A percentile compares a stretch with the other conserved stretches of the same genome.
Conservation (phyloP, 2,329 filamentous ascomycete genomes). For the Talaromyces sp. region DNA sequence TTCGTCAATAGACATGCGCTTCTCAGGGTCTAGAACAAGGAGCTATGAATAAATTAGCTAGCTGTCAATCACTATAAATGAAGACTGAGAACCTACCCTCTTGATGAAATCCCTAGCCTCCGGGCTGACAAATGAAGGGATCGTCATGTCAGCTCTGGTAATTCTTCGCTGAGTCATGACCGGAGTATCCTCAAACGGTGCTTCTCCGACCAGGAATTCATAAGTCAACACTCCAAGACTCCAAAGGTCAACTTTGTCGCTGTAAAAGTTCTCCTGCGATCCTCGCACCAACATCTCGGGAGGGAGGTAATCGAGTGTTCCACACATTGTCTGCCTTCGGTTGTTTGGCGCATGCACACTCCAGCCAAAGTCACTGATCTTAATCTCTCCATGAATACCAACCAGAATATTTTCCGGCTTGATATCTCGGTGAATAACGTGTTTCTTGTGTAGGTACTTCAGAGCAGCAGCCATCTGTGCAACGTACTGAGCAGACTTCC, state of each 20-base stretch:
- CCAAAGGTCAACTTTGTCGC: slow-evolving; percentile 95
- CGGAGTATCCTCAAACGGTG: slow-evolving; percentile 92
- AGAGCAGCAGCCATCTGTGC: slow-evolving; percentile 88
- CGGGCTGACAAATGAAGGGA: slow-evolving; percentile 83
- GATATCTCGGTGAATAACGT: slow-evolving; percentile 96
- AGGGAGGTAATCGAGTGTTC: slow-evolving; percentile 93
- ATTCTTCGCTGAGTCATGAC: slow-evolving; percentile 94
- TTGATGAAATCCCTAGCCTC: slow-evolving; percentile 93
- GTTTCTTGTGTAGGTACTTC: slow-evolving; percentile 90
- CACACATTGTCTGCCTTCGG: slow-evolving; percentile 90
- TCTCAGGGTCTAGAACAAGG: slow-evolving; percentile 88
- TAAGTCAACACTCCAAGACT: slow-evolving; percentile 92
- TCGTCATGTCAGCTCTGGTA: slow-evolving; percentile 81
- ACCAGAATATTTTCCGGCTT: slow-evolving; percentile 97
- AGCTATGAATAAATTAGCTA: slow-evolving; percentile 51
- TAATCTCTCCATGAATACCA: slow-evolving; percentile 95
- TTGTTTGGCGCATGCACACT: slow-evolving; percentile 96
- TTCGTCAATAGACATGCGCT: slow-evolving; percentile 84
- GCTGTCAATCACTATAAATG: neutral
- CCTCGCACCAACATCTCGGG: slow-evolving; percentile 94
- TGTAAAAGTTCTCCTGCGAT: slow-evolving; percentile 80
- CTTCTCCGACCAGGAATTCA: slow-evolving; percentile 93
- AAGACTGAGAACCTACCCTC: slow-evolving; percentile 54
- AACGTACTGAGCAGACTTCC: slow-evolving; percentile 82
- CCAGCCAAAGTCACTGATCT: slow-evolving; percentile 98